Base-by-base conservation (phyloP, 2,329 filamentous ascomycete genomes). In the Geoglossum cookeanum region DNA sequence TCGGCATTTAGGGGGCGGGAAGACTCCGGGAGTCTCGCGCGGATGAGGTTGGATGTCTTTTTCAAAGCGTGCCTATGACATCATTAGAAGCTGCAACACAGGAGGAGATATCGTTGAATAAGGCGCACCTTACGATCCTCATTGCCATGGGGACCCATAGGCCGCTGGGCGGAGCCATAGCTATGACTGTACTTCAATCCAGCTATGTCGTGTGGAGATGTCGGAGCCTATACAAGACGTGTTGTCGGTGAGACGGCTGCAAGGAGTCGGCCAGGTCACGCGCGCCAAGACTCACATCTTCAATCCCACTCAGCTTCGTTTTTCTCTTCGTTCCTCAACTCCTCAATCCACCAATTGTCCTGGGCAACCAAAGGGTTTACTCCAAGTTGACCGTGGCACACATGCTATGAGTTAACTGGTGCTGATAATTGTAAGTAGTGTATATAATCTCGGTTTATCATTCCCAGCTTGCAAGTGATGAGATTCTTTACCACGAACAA, bases 401-500 rank as follows among this genome's bases (percentile, higher is more conserved):
- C 39, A 52, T 29, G 33, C 15, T 29, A 33, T 7, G 5, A 6
- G 29, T 1, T 9, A n/a, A n/a, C 5, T 1, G 22, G 33, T 15
- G 7, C 17, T 33, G 5, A 3, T 15, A 32, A 5, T 3, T 32
- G 15, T 32, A 32, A 52, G 15, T 52, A 33, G 15, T 15, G 29
- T 2, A 15, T 7, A 15, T 33, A 33, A 52, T 33, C 9, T 32
- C 27, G 6, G 27, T 52, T 52, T 3, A 27, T 33, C 27, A 52
- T 15, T 32, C 48, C 29, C 3, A 42, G 13, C 29, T 39, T 42
- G 7, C 8, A 42, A 5, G n/a, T 55, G 53, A 75, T 68, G 73
- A 76, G 62, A 62, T 70, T 70, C 68, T 64, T 66, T 61, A 64
- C 62, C 64, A 71, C 64, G 69, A 76, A 77, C 75, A 78, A 78